Evolutionary conservation across 768 basidiomycete genomes (phyloP).

Genomic region (Artomyces pyxidatus): DNA sequence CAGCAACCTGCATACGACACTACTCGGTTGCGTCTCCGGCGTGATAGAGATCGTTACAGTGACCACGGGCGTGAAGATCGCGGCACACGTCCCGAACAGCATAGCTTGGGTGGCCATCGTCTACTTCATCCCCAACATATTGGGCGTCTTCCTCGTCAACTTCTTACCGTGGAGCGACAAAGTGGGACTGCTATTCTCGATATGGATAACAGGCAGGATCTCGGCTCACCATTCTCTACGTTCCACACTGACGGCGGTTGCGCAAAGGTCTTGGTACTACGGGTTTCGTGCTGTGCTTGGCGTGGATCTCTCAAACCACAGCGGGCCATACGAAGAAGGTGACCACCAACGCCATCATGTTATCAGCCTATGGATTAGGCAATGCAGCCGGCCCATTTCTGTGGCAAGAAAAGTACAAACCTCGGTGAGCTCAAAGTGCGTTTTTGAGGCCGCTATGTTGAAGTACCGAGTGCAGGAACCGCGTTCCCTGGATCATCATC

Average conservation of each 20-base stretch:
- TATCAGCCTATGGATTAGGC: constrained; percentile 59
- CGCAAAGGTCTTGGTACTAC: constrained; percentile 40
- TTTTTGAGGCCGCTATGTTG: background rate
- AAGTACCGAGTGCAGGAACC: constrained; percentile 38
- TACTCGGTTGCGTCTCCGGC: constrained; percentile 61
- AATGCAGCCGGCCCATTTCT: constrained; percentile 71
- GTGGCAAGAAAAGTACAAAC: constrained; percentile 65
- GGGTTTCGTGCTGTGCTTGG: constrained; percentile 51
- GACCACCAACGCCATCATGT: constrained; percentile 64
- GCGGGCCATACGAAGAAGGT: constrained; percentile 69
- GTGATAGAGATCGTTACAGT: constrained; percentile 62
- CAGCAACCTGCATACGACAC: constrained; percentile 53
- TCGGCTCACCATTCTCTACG: constrained; percentile 3
- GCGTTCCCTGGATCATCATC: constrained; percentile 72
- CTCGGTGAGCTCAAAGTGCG: constrained; percentile 36
- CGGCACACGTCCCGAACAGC: constrained; percentile 44
- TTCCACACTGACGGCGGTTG: constrained; percentile 15
- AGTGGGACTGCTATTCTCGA: constrained; percentile 52
- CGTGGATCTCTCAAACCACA: constrained; percentile 60
- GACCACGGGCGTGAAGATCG: constrained; percentile 53
- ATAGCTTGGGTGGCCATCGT: constrained; percentile 53
- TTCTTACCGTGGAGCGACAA: constrained; percentile 57
- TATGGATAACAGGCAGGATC: constrained; percentile 42
- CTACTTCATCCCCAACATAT: constrained; percentile 57
- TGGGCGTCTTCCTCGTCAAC: constrained; percentile 56